Evolutionary conservation across 306 rosid genomes (phyloP), one percentile per base, ranked within the genome.

Genomic region (barrel medic (Medicago truncatula)): DNA sequence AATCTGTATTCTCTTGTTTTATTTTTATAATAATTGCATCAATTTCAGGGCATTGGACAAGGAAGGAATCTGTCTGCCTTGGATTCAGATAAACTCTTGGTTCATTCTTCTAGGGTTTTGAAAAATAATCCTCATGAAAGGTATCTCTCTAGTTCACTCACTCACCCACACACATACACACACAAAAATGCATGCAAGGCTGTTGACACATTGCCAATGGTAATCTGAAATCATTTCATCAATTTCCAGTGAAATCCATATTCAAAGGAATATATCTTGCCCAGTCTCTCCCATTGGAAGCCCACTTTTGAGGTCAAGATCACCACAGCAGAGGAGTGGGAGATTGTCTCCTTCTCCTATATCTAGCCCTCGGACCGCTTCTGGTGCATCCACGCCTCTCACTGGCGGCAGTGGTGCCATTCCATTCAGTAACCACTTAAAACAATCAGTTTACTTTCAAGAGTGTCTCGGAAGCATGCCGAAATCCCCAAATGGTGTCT

Each of bases 201-300:
- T 83, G 44, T 56, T 72, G 31, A 44, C 79, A 44, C 79, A 38
- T 62, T 73, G 74, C 53, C 61, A 56, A 40, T 46, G 34, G 25
- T 84, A 72, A 67, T 84, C 78, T 86, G 86, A 84, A 85, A 68
- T 76, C 21, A n/a, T 85, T 81, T 78, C 50, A 16, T 63, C 70
- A 46, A 62, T 84, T 76, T 82, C 68, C 96, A 96, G 97, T 79
- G 99, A 96, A 76, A 85, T 86, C 83, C 92, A 83, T 54, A 87
- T 89, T 75, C 89, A 91, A 47, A 84, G 90, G 86, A 96, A 92
- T 76, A 83, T 96, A 76, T 96, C 99, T 76, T 96, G 99, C 81
- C 99, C 97, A 4, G 98, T 96, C 73, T 96, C 99, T 53, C 99
- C 99, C 64, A 87, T 92, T 23, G 99, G 97, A 85, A 96, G 99